Percentiles rank a stretch among this genome's conserved stretches.
These are phyloP conservation scores for Ustilago sp. DNA, from an alignment of 1,284 basidiomycete species.

Conservation along the genomic window DNA sequence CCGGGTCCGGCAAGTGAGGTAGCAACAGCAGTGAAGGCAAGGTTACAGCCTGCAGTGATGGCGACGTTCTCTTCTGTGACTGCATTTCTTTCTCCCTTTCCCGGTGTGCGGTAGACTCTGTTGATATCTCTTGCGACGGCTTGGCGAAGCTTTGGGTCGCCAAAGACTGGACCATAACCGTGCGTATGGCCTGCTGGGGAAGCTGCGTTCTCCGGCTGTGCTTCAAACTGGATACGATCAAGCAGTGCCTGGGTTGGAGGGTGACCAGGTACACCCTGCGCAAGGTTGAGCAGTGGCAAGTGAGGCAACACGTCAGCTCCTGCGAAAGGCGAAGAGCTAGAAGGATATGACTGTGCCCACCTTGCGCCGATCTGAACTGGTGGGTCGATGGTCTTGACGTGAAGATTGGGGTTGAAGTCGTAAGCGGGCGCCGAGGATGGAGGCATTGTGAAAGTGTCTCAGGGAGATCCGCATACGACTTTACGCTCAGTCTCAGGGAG, in stretches of 20 bases:
- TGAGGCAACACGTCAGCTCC: slow-evolving; percentile 21
- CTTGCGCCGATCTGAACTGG: slow-evolving; percentile 50
- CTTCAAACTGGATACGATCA: slow-evolving; percentile 39
- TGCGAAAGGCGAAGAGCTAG: slow-evolving; percentile 30
- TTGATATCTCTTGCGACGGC: slow-evolving; percentile 79
- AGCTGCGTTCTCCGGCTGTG: slow-evolving; percentile 22
- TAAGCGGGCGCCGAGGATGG: slow-evolving; percentile 24
- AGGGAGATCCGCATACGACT: slow-evolving; percentile 6
- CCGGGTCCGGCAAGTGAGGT: slow-evolving; percentile 79
- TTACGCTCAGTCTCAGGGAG: not conserved
- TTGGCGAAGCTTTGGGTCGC: slow-evolving; percentile 75
- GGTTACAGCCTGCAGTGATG: slow-evolving; percentile 78
- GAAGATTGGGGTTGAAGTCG: slow-evolving; percentile 42
- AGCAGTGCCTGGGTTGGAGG: slow-evolving; percentile 43
- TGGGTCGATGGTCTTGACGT: slow-evolving; percentile 40
- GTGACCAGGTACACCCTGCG: slow-evolving; percentile 61
- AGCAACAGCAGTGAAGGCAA: slow-evolving; percentile 78
- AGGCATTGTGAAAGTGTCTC: slow-evolving; percentile 15
- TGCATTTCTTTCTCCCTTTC: slow-evolving; percentile 70
- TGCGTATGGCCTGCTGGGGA: slow-evolving; percentile 65
- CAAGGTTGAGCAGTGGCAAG: slow-evolving; percentile 55
- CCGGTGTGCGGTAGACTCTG: slow-evolving; percentile 73
- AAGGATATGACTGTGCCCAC: slow-evolving; percentile 49
- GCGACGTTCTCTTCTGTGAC: slow-evolving; percentile 48
- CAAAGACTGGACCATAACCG: slow-evolving; percentile 78